Percentiles rank a stretch among this genome's conserved stretches.
Evolutionary conservation across 2,329 filamentous ascomycete species (phyloP).

Genomic region (Sphaceloma murrayae): DNA sequence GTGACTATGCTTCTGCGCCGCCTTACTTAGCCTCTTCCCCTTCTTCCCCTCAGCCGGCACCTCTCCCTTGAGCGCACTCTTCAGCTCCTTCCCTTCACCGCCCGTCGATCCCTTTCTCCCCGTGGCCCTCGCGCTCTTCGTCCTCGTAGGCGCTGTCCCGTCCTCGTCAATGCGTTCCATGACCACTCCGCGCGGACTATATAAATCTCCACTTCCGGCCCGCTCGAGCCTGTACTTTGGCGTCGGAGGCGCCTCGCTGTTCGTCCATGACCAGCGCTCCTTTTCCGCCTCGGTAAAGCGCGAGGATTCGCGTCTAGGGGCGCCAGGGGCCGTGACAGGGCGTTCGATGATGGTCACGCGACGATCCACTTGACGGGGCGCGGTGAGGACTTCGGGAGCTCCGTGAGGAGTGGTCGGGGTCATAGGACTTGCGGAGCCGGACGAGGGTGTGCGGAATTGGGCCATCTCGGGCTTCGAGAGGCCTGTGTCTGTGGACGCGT

Average conservation of each 20-base stretch:
- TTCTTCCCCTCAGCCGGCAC: not conserved
- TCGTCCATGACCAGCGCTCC: constrained; percentile 25
- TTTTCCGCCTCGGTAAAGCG: constrained; percentile 12
- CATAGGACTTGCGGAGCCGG: not conserved
- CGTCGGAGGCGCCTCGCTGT: constrained; percentile 25
- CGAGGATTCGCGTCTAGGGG: not conserved
- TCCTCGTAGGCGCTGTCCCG: not conserved
- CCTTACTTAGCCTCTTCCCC: constrained; percentile 2
- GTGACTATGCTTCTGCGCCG: constrained; percentile 5
- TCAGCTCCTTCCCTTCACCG: no score
- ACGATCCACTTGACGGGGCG: not conserved
- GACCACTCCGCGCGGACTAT: constrained; percentile 1
- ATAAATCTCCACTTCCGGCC: not conserved
- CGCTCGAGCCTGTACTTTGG: constrained; percentile 21
- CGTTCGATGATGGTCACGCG: constrained; percentile 12
- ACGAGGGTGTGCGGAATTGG: not conserved
- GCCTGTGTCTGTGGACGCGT: not conserved
- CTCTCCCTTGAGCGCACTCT: constrained; percentile 5
- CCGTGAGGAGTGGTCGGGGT: not conserved
- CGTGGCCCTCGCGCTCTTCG: constrained; percentile 2
- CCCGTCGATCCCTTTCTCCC: constrained; percentile 1
- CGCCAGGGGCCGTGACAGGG: not conserved
- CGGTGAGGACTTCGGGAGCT: constrained; percentile 4
- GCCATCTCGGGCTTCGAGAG: constrained; percentile 14
- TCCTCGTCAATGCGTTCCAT: constrained; percentile 14